Percentiles rank a stretch among this genome's conserved stretches.
phyloP scores from a whole-genome alignment of 2,329 filamentous ascomycete genomes.

The Cryphonectria naterciae region DNA sequence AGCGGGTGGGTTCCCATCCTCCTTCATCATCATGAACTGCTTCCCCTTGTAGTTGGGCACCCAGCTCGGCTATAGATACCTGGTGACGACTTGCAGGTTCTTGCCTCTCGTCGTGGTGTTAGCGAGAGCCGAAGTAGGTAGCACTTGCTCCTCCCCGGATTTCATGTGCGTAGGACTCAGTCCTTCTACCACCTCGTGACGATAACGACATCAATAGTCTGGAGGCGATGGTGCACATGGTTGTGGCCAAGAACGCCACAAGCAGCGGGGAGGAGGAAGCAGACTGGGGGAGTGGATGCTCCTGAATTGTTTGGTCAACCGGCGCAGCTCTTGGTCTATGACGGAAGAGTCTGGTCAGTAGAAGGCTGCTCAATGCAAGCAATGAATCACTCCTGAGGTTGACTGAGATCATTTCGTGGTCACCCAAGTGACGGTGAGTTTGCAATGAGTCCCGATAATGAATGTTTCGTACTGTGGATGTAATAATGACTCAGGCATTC shows the following conservation, averaged over 20 bases:
- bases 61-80: slow-evolving; percentile 2
- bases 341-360: not conserved
- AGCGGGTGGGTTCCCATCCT: not conserved
- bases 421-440: not conserved
- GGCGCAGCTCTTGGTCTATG: not conserved
- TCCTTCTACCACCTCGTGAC: slow-evolving; percentile 12
- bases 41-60: not conserved
- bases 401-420: not conserved
- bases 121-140: slow-evolving; percentile 12
- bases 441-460: not conserved
- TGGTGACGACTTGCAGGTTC: slow-evolving; percentile 9
- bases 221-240: slow-evolving; percentile 1
- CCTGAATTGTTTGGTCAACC: not conserved
- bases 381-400: not conserved
- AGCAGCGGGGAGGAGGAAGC: slow-evolving; percentile 1
- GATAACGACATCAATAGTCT: slow-evolving; percentile 10
- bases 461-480: not conserved
- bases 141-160: not conserved
- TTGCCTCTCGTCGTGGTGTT: slow-evolving; percentile 1
- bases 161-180: slow-evolving; percentile 13
- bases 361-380: not conserved
- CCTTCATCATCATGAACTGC: slow-evolving; percentile 12
- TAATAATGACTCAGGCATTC: not conserved
- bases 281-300: not conserved
- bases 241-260: slow-evolving; percentile 10